Conservation (phyloP, 805 yeast species). For the Cephaloascus fragrans region DNA sequence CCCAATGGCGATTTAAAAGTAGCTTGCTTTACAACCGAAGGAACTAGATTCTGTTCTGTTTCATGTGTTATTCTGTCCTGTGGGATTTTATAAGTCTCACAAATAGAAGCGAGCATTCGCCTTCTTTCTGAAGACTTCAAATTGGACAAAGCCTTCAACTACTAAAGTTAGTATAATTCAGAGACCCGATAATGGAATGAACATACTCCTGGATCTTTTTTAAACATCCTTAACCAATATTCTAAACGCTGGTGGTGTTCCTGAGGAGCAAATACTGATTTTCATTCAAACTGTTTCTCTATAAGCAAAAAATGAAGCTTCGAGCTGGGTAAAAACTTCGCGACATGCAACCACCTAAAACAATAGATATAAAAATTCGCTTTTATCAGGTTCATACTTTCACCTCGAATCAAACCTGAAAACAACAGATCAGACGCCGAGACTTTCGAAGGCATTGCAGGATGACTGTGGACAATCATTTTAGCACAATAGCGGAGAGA, state of each 20-base stretch:
- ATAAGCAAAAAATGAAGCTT: too few relatives aligned
- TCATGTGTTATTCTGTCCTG: constrained; percentile 29
- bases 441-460: too few relatives aligned
- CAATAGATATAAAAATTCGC: too few relatives aligned
- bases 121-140: constrained; percentile 77
- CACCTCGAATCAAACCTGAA: too few relatives aligned
- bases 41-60: constrained; percentile 31
- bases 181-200: neutral
- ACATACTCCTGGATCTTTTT: constrained; percentile 36
- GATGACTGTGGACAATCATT: neutral
- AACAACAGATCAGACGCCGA: too few relatives aligned
- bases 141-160: constrained; percentile 66
- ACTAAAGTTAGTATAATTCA: constrained; percentile 7
- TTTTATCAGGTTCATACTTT: too few relatives aligned
- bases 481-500: neutral
- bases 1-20: constrained; percentile 46
- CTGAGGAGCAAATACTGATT: too few relatives aligned
- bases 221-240: constrained; percentile 34
- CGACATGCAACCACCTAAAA: too few relatives aligned
- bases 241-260: too few relatives aligned
- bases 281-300: too few relatives aligned
- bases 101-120: constrained; percentile 33
- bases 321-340: too few relatives aligned
- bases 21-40: constrained; percentile 51
- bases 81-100: constrained; percentile 29